Evolutionary conservation across 2,329 filamentous ascomycete species (phyloP), one percentile per base, ranked within the genome.

Genomic region (Pseudogymnoascus sp.): DNA sequence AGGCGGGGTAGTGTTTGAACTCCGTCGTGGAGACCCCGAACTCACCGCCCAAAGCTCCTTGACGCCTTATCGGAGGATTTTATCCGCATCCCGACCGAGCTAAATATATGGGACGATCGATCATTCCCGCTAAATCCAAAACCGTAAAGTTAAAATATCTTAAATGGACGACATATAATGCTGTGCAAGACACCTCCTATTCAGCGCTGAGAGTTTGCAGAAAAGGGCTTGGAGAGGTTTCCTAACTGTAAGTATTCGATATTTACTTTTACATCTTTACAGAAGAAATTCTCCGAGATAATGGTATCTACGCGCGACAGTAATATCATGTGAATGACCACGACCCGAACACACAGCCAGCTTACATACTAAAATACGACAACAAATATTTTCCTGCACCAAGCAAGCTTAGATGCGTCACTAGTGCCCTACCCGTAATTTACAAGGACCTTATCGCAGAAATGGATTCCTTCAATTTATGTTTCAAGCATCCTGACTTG

Each of bases 91-190:
- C 50, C 50, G 50, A 11, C 50, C 29, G 16, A 56, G 26, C 50
- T 56, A 56, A 56, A 33, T 56, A 35, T 33, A 56, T 56, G 50
- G 50, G 50, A 33, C 50, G 50, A 56, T 56, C 50, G 50, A 56
- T 56, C 50, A 56, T 33, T 56, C 50, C 50, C 50, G 50, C 50
- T 56, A 56, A 35, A 33, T 35, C 29, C 21, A 31, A 56, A 19
- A 29, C 50, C 50, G 29, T 10, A 56, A 56, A 56, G 50, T 35
- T 56, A 56, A 56, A 56, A 56, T 56, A 56, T 56, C 50, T 56
- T 56, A 56, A 56, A 56, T 56, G 50, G 16, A 56, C 50, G 50
- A 19, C 50, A 35, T 56, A 33, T 33, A 33, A 56, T 13, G 3
- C n/a, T 14, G 29, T 33, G 16, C 11, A 33, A 6, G 14, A 13